These are phyloP conservation scores for Sambucus nigra DNA, from an alignment of 129 eudicot genomes.

Conservation along the genomic window DNA sequence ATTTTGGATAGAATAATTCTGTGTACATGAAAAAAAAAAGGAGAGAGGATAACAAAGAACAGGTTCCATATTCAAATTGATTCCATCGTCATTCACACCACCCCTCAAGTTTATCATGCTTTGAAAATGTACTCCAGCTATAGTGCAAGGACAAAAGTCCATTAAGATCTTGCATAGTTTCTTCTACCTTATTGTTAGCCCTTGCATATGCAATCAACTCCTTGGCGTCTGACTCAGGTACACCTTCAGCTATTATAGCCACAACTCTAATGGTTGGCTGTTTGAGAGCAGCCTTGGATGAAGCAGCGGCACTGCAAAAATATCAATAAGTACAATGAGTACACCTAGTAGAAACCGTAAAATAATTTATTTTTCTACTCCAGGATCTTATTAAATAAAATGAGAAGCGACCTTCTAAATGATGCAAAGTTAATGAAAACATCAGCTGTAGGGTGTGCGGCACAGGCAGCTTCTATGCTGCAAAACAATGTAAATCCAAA, in stretches of 20 bases:
- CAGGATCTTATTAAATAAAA: constrained; percentile 3
- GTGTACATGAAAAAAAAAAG: too few relatives aligned
- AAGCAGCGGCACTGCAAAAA: constrained; percentile 89
- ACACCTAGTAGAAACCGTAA: background rate
- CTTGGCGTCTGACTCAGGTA: constrained; percentile 88
- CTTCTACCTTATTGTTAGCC: constrained; percentile 80
- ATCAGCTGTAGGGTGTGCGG: constrained; percentile 98
- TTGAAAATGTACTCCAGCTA: background rate
- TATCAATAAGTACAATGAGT: background rate
- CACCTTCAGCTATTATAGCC: constrained; percentile 98
- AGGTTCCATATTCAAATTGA: too few relatives aligned
- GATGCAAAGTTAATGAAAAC: constrained; percentile 97
- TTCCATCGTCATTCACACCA: background rate
- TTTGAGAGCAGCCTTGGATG: constrained; percentile 85
- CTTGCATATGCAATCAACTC: constrained; percentile 82
- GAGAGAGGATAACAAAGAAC: too few relatives aligned
- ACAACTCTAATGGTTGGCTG: constrained; percentile 96
- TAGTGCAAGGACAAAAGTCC: background rate
- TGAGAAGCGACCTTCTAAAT: constrained; percentile 63
- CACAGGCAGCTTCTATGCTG: constrained; percentile 95
- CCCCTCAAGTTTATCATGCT: background rate
- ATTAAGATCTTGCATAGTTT: background rate
- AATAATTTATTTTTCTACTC: background rate
- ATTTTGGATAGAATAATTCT: too few relatives aligned
- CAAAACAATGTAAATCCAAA: constrained; percentile 12